phyloP scores from a whole-genome alignment of 73 alveolate genomes.

The Symbiodinium pilosum region DNA sequence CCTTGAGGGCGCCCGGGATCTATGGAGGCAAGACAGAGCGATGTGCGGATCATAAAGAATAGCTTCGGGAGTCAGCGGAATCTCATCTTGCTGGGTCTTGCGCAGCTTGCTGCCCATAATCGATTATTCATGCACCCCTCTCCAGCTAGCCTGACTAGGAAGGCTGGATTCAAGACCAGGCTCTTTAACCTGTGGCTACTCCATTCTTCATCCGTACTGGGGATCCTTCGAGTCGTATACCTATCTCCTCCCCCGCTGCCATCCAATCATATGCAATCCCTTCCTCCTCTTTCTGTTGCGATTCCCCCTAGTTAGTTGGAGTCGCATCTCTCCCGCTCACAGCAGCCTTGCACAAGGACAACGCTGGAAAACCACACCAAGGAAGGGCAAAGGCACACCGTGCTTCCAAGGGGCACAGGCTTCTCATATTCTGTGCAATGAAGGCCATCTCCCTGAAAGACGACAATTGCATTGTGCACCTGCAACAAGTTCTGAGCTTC shows the following conservation, averaged over 20 bases:
- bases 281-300: no score
- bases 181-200: no score
- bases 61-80: no score
- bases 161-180: no score
- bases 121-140: background rate
- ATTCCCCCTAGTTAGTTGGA: no score
- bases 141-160: background rate
- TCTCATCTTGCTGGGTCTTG: background rate
- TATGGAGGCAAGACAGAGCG: no score
- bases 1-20: no score
- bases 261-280: no score
- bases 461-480: slow-evolving; percentile 78
- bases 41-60: no score
- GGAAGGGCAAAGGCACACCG: background rate
- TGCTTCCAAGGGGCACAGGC: slow-evolving; percentile 20
- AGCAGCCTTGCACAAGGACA: background rate
- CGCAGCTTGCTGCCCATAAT: background rate
- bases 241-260: no score
- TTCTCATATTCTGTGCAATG: slow-evolving; percentile 25
- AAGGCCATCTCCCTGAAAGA: slow-evolving; percentile 20
- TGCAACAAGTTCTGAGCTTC: background rate
- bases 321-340: background rate
- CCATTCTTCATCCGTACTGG: no score
- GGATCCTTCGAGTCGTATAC: no score
- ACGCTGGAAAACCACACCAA: background rate